Base-by-base conservation (phyloP, 208 protist species). In the Novymonas esmeraldas region DNA sequence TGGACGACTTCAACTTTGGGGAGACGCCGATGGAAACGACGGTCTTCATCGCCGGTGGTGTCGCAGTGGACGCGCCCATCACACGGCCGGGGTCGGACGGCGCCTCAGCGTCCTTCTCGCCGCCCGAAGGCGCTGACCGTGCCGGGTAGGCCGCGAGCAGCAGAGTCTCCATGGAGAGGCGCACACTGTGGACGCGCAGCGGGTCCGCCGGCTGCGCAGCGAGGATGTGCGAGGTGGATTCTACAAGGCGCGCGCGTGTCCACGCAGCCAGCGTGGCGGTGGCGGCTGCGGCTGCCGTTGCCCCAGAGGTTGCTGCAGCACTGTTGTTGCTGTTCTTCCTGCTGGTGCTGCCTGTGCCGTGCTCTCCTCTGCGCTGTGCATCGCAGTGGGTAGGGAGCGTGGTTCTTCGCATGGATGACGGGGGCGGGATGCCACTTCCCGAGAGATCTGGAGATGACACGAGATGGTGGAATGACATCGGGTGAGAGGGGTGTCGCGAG, bases 171-270 rank as follows among this genome's bases (percentile, higher is more conserved):
- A 39, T 71, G 36, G 70, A 57, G 16, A 86, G 67, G 70, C 60
- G 64, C 22, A 76, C 56, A n/a, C 49, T 46, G 22, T 82, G 49
- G 2, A 62, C 76, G 26, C 57, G 70, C 9, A 71, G 54, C 11
- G 81, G 76, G 39, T 80, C 72, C 22, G 57, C 41, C 14, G 81
- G 81, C 56, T 78, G 73, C 39, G 72, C 70, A 1, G 48, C n/a
- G 31, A 82, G 62, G 16, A 82, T 42, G 26, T 70, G 64, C 24
- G 67, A 54, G 1, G 78, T 64, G 22, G 49, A 42, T 46, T 81
- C 65, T 2, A 82, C 36, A 18, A 82, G 62, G 11, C 72, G 60
- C 7, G 65, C 44, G 29, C 58, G 55, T 39, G 70, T 11, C 76
- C 73, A 86, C 6, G 48, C 65, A 13, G 59, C 51, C 2, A 81